A percentile compares a stretch with the other conserved stretches of the same genome.
phyloP scores from a whole-genome alignment of 495 filamentous ascomycete species.

The Xylaria grammica region DNA sequence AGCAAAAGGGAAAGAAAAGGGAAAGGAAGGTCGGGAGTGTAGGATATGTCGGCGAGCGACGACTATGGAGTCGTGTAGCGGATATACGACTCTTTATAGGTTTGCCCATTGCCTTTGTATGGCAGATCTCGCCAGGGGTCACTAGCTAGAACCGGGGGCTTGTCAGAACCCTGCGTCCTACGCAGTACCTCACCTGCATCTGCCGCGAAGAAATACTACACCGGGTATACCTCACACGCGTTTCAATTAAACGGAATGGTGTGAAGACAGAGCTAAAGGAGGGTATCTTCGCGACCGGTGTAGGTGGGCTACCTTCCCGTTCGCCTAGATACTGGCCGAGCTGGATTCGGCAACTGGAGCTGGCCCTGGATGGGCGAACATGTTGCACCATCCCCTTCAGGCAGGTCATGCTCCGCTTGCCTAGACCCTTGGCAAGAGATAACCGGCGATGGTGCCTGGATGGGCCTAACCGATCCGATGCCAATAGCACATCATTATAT shows the following conservation, averaged over 20 bases:
- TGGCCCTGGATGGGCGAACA: not conserved
- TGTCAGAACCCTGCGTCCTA: not conserved
- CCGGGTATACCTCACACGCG: too few relatives aligned
- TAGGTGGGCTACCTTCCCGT: too few relatives aligned
- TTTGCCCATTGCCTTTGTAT: not conserved
- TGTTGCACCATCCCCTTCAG: conserved; percentile 12
- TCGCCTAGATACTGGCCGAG: not conserved
- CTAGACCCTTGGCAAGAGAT: conserved; percentile 16
- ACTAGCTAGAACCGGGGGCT: not conserved
- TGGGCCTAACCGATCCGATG: not conserved
- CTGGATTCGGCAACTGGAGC: conserved; percentile 16
- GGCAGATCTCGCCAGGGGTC: not conserved
- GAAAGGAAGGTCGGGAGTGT: not conserved
- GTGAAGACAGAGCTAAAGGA: too few relatives aligned
- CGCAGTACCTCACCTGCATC: too few relatives aligned
- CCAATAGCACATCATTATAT: too few relatives aligned
- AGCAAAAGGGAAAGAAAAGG: not conserved
- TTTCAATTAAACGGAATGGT: too few relatives aligned
- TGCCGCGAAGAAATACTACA: too few relatives aligned
- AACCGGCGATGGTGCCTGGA: conserved; percentile 2
- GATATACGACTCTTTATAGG: conserved; percentile 1
- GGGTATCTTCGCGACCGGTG: too few relatives aligned
- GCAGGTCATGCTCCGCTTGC: conserved; percentile 6
- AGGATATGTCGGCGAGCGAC: not conserved
- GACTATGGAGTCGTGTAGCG: not conserved